Percentiles rank a stretch among this genome's conserved stretches.
Evolutionary conservation across 176 grass and related monocot species (phyloP).

Genomic region (Triticum dicoccoides): DNA sequence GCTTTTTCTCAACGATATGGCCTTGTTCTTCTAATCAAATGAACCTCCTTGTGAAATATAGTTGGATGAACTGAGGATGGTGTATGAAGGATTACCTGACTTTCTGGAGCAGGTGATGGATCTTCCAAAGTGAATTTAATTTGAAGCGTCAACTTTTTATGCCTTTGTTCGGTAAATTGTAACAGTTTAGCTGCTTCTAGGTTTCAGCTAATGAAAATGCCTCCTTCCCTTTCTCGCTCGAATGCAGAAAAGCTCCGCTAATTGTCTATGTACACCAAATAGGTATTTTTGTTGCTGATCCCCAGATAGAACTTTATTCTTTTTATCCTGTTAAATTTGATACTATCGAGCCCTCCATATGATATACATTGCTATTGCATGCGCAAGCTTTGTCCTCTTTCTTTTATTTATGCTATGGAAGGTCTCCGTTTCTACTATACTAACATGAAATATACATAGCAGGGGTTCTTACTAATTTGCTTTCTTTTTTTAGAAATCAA

Average conservation of each 20-base stretch:
- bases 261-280: conserved; percentile 95
- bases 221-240: conserved; percentile 59
- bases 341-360: not conserved
- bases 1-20: not conserved
- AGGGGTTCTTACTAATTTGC: conserved; percentile 4
- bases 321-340: conserved; percentile 17
- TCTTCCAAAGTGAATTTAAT: conserved; percentile 26
- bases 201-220: conserved; percentile 78
- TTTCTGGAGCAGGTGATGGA: conserved; percentile 79
- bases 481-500: conserved; percentile 4
- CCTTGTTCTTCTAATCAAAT: conserved; percentile 19
- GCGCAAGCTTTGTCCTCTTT: conserved; percentile 14
- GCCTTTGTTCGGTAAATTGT: conserved; percentile 30
- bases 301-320: conserved; percentile 28
- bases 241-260: conserved; percentile 66
- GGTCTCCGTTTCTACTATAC: not conserved
- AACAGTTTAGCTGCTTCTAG: conserved; percentile 48
- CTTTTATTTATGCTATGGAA: not conserved
- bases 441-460: conserved; percentile 3
- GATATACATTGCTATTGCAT: conserved; percentile 5
- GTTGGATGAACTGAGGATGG: conserved; percentile 90
- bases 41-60: conserved; percentile 29
- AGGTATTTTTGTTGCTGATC: conserved; percentile 50
- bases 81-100: conserved; percentile 88
- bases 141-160: conserved; percentile 11